Base-by-base conservation (phyloP, 129 eudicot species). In the Ambrosia trifida region DNA sequence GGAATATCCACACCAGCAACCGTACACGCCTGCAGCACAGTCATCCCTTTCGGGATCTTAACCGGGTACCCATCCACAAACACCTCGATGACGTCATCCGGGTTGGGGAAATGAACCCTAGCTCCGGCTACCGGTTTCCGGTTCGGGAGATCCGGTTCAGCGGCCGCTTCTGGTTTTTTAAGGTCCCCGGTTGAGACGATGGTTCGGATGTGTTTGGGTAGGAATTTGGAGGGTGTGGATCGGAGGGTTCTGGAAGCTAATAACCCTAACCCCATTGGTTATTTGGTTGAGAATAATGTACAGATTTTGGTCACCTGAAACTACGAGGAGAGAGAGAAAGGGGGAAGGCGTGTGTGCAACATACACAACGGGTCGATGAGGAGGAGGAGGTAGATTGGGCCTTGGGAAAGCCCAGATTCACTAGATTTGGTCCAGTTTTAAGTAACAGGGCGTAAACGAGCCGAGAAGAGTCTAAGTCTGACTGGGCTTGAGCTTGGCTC, bases 21-120 rank as follows among this genome's bases (percentile, higher is more conserved):
- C 78, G 83, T 87, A 53, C 98, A 92, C 4, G 98, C 98, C 79
- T 92, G 98, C 8, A 92, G 84, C 11, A 95, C 67, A 5, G 99
- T 85, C 87, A 90, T 84, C 16, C 99, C 99, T 80, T 95, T 95
- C 0, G 99, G 99, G 85, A 95, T 80, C 82, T 90, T 95, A 66
- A 95, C 99, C 11, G 99, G 88, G 62, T 86, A 95, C 0, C 99
- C 99, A 73, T 95, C 99, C 0, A 95, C 99, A 73, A 86, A 87
- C 0, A 95, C 99, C 84, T 95, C 99, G 54, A 95, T 90, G 2
- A 79, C 99, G 12, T 95, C 99, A n/a, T 95, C 99, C 0, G 96
- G 99, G 38, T 88, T 90, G 11, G 99, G 85, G 54, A 84, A 82
- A 59, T 95, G 96, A 73, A 95, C 87, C 73, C 97, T 72, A 24